Percentiles rank a stretch among this genome's conserved stretches.
Evolutionary conservation across 495 filamentous ascomycete genomes (phyloP).

Genomic region (Neurospora sp.): DNA sequence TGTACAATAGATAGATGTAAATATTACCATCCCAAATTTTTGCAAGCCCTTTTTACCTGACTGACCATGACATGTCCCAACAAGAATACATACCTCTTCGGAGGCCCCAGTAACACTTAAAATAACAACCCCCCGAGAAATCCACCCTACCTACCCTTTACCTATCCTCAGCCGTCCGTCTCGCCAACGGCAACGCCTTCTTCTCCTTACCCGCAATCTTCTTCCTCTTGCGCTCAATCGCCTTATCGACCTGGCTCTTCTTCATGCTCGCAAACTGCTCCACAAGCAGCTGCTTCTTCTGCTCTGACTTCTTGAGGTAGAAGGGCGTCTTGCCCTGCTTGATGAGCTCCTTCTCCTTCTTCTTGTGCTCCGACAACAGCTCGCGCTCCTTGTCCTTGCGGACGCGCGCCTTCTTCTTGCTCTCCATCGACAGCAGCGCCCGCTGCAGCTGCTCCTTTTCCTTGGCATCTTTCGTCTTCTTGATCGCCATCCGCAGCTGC

Average conservation of each 20-base stretch:
- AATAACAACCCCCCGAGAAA: neutral
- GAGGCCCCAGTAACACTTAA: neutral
- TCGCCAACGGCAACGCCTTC: slow-evolving; percentile 61
- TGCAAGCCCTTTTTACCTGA: neutral
- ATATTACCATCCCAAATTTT: neutral
- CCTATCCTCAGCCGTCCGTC: slow-evolving; percentile 37
- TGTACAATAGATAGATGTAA: neutral
- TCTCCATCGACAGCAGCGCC: slow-evolving; percentile 58
- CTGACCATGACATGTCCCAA: neutral
- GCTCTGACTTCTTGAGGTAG: slow-evolving; percentile 80
- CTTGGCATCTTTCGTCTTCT: slow-evolving; percentile 51
- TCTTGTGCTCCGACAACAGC: slow-evolving; percentile 61
- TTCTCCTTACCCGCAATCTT: slow-evolving; percentile 73
- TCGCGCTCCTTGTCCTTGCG: slow-evolving; percentile 55
- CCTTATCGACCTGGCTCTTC: slow-evolving; percentile 67
- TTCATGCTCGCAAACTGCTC: slow-evolving; percentile 74
- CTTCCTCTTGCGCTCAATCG: slow-evolving; percentile 74
- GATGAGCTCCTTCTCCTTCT: slow-evolving; percentile 73
- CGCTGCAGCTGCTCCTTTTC: slow-evolving; percentile 57
- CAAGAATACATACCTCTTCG: neutral
- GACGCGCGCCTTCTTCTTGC: slow-evolving; percentile 54
- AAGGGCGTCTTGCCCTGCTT: slow-evolving; percentile 86
- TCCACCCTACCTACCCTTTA: neutral
- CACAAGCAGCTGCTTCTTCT: slow-evolving; percentile 72
- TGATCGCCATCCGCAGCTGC: slow-evolving; percentile 54